Base-by-base conservation (phyloP, 441 rosid genomes). In the Eutrema salsugineum region DNA sequence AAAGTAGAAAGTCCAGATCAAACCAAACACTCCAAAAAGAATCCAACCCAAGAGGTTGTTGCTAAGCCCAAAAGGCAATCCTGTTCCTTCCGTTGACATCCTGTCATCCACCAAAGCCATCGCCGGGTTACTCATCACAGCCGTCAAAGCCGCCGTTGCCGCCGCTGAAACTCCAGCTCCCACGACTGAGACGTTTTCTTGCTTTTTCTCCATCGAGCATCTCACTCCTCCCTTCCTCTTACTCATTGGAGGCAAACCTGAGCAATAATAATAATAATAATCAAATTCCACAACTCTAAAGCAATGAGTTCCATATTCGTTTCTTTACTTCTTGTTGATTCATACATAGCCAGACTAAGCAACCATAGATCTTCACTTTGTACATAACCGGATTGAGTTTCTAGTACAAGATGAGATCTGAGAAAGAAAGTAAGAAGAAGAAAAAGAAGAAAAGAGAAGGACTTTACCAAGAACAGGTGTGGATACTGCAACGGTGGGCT, bases 1-100 rank as follows among this genome's bases (percentile, higher is more conserved):
- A 11, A 79, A 62, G 86, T 85, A 91, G 70, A 94, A 79, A 30
- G 91, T 28, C 97, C 98, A 94, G 66, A 94, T 87, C 68, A 94
- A 80, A 69, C 84, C 94, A 38, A 94, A 94, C 19, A 94, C 92
- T 16, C 90, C 98, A 15, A 91, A 73, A 63, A 94, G 82, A 73
- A 94, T 89, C 98, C 98, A 94, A 5, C 83, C 97, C 58, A 94
- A 90, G 44, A 94, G 87, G 78, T 91, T 93, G 91, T 91, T 93
- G 88, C 98, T 93, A 39, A 93, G 77, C 0, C 98, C 96, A 51
- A 94, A 88, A 5, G 97, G 95, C 28, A 91, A 89, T 4, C 97
- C 94, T 0, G 90, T 91, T 68, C 98, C 98, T 79, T 91, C 98
- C 0, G 97, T 94, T 10, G 64, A 68, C 96, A 94, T 55, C 72